Conservation (phyloP, 768 basidiomycete species). For the Mycena galericulata region DNA sequence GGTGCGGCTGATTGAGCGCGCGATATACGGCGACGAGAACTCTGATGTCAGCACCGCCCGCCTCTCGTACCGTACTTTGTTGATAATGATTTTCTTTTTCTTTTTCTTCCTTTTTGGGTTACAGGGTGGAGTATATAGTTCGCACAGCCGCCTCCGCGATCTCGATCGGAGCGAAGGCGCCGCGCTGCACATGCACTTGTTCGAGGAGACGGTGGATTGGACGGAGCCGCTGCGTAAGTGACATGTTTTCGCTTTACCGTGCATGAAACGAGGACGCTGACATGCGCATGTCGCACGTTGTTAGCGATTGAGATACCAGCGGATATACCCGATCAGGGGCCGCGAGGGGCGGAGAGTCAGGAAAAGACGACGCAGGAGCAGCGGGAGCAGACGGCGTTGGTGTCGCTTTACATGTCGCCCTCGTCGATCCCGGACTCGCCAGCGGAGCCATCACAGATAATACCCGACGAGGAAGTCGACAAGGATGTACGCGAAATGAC, state of each 20-base stretch:
- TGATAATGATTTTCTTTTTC: conserved; percentile 41
- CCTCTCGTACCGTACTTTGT: conserved; percentile 62
- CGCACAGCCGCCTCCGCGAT: conserved; percentile 84
- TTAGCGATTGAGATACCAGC: conserved; percentile 75
- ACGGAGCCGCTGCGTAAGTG: conserved; percentile 83
- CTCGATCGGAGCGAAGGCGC: conserved; percentile 91
- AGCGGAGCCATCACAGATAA: conserved; percentile 69
- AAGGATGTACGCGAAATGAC: conserved; percentile 73
- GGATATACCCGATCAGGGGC: conserved; percentile 59
- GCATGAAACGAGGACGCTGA: background rate
- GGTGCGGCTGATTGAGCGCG: conserved; percentile 85
- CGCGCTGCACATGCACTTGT: conserved; percentile 83
- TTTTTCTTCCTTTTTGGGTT: conserved; percentile 46
- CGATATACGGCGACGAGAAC: conserved; percentile 91
- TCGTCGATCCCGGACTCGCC: conserved; percentile 85
- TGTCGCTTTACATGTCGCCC: conserved; percentile 77
- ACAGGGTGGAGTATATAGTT: conserved; percentile 75
- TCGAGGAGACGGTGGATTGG: conserved; percentile 92
- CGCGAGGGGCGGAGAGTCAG: conserved; percentile 74
- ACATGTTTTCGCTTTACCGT: conserved; percentile 29
- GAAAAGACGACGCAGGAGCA: conserved; percentile 81
- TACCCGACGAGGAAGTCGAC: conserved; percentile 80
- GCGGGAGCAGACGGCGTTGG: conserved; percentile 82
- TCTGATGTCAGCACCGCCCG: conserved; percentile 78
- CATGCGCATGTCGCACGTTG: background rate